Conservation (phyloP, 1,284 basidiomycete genomes). For the Jaminaea rosea region DNA sequence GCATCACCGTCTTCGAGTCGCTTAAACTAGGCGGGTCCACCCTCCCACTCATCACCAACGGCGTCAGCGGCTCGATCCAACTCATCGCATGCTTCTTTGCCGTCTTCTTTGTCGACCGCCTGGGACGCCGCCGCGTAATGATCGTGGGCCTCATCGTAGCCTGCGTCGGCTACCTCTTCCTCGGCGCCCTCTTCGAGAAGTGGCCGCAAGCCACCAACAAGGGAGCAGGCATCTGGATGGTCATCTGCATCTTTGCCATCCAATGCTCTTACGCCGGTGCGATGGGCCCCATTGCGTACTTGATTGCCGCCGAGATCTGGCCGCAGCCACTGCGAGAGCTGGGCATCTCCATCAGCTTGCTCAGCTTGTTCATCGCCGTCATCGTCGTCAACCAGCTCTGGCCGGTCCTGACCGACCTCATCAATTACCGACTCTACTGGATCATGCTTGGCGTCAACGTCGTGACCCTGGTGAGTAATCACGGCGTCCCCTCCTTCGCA, state of each 20-base stretch:
- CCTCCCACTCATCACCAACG: not conserved
- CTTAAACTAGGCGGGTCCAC: not conserved
- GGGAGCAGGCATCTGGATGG: not conserved
- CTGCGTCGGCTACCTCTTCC: not conserved
- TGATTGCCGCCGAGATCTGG: not conserved
- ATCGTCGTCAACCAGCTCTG: conserved; percentile 9
- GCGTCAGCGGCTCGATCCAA: not conserved
- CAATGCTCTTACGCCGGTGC: not conserved
- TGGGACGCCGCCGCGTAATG: not conserved
- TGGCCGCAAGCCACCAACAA: not conserved
- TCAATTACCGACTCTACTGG: conserved; percentile 5
- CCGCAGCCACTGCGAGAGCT: not conserved
- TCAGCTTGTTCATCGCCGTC: not conserved
- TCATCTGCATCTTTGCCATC: not conserved
- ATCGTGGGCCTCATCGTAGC: not conserved
- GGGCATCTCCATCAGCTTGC: not conserved
- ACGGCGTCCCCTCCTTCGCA: not conserved
- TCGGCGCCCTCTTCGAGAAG: not conserved
- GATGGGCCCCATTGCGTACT: not conserved
- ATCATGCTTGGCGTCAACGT: conserved; percentile 4
- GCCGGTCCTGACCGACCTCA: conserved; percentile 3
- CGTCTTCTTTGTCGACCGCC: not conserved
- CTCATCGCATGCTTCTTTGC: not conserved
- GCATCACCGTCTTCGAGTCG: not conserved
- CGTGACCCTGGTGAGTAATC: conserved; percentile 1